Base-by-base conservation (phyloP, 1,284 basidiomycete genomes). In the Phlebopus sp. region DNA sequence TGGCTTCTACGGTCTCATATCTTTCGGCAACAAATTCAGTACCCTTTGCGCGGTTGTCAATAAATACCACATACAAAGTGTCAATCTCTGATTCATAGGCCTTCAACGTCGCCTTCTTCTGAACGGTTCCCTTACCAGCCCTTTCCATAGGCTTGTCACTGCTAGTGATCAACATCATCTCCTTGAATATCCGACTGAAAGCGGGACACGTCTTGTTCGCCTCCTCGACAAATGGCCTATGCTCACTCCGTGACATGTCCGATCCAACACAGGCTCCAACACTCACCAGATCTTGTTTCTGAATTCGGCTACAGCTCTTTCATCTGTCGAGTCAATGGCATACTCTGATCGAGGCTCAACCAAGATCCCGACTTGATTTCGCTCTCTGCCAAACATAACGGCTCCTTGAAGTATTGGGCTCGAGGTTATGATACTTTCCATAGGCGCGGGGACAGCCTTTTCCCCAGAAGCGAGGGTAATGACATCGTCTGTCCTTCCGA, bases 321-420 rank as follows among this genome's bases (percentile, higher is more conserved):
- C 17, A 27, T 56, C 52, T 0, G 43, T n/a, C 10, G 61, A 23
- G 40, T 70, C 59, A 34, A 70, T 53, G 1, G 32, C 42, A 13
- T 53, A 35, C 4, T 42, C 55, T 0, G 46, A 25, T 0, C 29
- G 35, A 0, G 65, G 64, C 49, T 75, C 69, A 32, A 76, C 55
- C 17, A 74, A 50, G 14, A 71, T 50, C 2, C 74, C 74, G 14
- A 65, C 55, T 34, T 68, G 64, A 27, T 61, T 58, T 5, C 58
- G 67, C 15, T 57, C 62, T 2, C 62, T 55, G 14, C 66, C 65
- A 47, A 68, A 66, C 50, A 73, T 58, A n/a, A 72, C 46, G 10
- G 56, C 58, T 0, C 55, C 62, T 7, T 53, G 38, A 11, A 74
- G 56, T 11, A 45, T 32, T 1, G 58, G 47, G 27, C 46, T 44